A percentile compares a stretch with the other conserved stretches of the same genome.
phyloP scores from a whole-genome alignment of 1,284 basidiomycete genomes.

The Paramarasmius palmivorus region DNA sequence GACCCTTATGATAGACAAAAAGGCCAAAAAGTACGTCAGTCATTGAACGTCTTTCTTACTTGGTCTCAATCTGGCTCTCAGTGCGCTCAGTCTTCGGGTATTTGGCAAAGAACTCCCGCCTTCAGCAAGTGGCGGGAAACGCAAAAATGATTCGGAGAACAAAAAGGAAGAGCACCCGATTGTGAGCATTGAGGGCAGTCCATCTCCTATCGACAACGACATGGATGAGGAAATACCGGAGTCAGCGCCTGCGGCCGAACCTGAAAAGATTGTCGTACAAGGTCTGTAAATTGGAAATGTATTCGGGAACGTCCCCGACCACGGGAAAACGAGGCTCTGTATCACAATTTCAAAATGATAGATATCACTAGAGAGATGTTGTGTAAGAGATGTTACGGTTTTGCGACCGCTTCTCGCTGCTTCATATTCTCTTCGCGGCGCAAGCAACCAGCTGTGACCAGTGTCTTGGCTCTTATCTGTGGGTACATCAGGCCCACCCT shows the following conservation, averaged over 20 bases:
- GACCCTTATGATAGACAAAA: slow-evolving; percentile 92
- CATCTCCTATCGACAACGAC: not conserved
- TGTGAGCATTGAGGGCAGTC: not conserved
- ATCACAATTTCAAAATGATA: too few species aligned
- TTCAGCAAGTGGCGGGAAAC: not conserved
- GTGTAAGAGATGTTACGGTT: too few species aligned
- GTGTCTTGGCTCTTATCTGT: too few species aligned
- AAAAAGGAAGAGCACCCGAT: not conserved
- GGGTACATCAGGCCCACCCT: too few species aligned
- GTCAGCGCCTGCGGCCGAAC: not conserved
- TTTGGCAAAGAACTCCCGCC: slow-evolving; percentile 68
- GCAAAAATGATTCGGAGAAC: too few species aligned
- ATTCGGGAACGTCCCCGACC: too few species aligned
- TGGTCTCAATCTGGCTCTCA: slow-evolving; percentile 21
- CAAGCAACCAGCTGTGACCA: too few species aligned
- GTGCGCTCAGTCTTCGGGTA: slow-evolving; percentile 79
- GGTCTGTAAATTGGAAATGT: not conserved
- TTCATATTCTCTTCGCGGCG: too few species aligned
- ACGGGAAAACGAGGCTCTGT: too few species aligned
- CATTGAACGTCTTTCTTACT: not conserved
- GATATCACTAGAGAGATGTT: too few species aligned
- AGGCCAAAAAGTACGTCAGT: slow-evolving; percentile 77
- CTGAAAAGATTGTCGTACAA: not conserved
- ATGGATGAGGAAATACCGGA: not conserved
- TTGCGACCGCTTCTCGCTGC: too few species aligned